Percentiles rank a stretch among this genome's conserved stretches.
Evolutionary conservation across 139 green algal species (phyloP).

Genomic region (Asterochloris erici): DNA sequence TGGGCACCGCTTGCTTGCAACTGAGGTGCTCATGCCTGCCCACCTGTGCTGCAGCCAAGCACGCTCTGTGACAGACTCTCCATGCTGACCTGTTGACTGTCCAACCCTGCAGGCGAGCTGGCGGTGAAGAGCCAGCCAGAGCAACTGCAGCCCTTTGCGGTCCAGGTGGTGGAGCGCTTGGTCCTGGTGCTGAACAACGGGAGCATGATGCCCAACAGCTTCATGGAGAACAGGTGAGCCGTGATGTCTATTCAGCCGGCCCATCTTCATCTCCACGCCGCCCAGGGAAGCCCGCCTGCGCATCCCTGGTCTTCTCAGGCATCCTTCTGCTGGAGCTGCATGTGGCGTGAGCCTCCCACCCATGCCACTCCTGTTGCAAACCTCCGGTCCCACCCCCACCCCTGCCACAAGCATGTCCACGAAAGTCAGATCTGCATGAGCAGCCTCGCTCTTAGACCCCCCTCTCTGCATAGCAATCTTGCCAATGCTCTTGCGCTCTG

Average conservation of each 20-base stretch:
- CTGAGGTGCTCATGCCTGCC: background rate
- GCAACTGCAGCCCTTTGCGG: slow-evolving; percentile 50
- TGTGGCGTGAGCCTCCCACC: no score
- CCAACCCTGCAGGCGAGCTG: slow-evolving; percentile 57
- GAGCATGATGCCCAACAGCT: slow-evolving; percentile 55
- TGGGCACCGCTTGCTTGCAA: no score
- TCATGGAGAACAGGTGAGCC: slow-evolving; percentile 80
- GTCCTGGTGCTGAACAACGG: slow-evolving; percentile 55
- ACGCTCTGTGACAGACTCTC: background rate
- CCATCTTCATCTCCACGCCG: background rate
- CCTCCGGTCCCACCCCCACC: no score
- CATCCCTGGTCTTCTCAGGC: background rate
- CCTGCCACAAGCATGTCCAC: no score
- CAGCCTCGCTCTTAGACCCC: no score
- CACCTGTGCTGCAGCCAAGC: background rate
- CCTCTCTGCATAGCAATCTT: no score
- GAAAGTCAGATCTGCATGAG: no score
- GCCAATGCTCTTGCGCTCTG: no score
- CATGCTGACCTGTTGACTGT: background rate
- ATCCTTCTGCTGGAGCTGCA: background rate
- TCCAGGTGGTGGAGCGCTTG: slow-evolving; percentile 49
- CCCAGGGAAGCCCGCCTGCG: background rate
- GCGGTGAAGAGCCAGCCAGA: slow-evolving; percentile 60
- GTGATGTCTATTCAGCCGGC: background rate
- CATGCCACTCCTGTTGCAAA: no score